phyloP scores from a whole-genome alignment of 176 grass and related monocot genomes.

The Carex parvula region DNA sequence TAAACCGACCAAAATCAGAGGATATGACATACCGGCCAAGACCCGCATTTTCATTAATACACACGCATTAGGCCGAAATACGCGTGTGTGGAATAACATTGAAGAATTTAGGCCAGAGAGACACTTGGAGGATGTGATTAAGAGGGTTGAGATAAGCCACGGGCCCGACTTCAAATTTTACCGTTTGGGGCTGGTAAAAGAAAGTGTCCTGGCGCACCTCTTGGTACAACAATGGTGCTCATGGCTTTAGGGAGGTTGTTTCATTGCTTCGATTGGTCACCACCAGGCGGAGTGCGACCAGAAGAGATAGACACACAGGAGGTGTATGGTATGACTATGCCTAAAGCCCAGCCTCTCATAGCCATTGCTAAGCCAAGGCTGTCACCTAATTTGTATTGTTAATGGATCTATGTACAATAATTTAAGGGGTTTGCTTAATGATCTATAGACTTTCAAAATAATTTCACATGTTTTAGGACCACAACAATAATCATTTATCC shows the following conservation, averaged over 20 bases:
- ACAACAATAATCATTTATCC: not conserved
- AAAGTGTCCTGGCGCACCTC: constrained; percentile 76
- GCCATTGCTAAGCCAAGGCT: constrained; percentile 58
- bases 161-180: constrained; percentile 80
- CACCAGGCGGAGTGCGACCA: constrained; percentile 45
- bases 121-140: constrained; percentile 38
- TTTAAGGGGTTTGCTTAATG: not conserved
- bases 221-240: constrained; percentile 63
- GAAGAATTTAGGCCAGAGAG: constrained; percentile 69
- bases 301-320: constrained; percentile 68
- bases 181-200: constrained; percentile 86
- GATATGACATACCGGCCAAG: constrained; percentile 68
- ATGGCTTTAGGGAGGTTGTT: constrained; percentile 84
- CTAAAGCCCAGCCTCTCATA: constrained; percentile 63
- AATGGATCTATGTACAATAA: not conserved
- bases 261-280: constrained; percentile 92
- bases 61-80: constrained; percentile 72
- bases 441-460: not conserved
- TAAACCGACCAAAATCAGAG: constrained; percentile 68
- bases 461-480: not conserved
- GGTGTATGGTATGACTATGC: constrained; percentile 81
- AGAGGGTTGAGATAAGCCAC: constrained; percentile 74
- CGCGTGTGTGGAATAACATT: constrained; percentile 51
- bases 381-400: constrained; percentile 44
- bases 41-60: constrained; percentile 94